Percentiles rank a stretch among this genome's conserved stretches.
Conservation (phyloP, 192 early-diverging fungal genomes). For the Funneliformis mosseae region DNA sequence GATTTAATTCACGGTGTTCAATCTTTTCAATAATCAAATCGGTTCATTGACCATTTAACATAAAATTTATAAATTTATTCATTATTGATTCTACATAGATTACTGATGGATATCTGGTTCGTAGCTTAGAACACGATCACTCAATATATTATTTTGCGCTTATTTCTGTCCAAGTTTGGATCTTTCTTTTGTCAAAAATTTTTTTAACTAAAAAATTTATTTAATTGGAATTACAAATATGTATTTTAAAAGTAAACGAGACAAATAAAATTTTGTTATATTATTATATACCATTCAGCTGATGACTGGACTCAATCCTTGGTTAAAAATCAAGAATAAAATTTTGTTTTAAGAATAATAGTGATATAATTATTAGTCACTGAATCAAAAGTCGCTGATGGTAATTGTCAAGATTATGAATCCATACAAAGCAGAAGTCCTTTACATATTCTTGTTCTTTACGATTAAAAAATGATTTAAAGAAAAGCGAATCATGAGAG, state of each 20-base stretch:
- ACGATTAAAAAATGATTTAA: background rate
- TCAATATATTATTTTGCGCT: too few relatives aligned
- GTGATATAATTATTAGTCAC: conserved; percentile 78
- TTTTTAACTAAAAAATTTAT: conserved; percentile 52
- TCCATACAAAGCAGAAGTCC: conserved; percentile 81
- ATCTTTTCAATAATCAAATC: too few relatives aligned
- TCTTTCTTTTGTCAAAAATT: conserved; percentile 65
- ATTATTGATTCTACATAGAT: background rate
- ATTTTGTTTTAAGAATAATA: conserved; percentile 90
- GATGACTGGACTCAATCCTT: conserved; percentile 80
- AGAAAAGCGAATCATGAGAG: background rate
- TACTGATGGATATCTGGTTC: too few relatives aligned
- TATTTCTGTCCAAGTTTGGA: conserved; percentile 85
- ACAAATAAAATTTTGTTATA: background rate
- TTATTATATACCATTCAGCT: conserved; percentile 56
- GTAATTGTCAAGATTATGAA: conserved; percentile 83
- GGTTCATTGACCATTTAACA: too few relatives aligned
- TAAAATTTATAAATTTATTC: conserved; percentile 28
- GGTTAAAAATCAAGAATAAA: conserved; percentile 78
- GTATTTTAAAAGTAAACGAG: background rate
- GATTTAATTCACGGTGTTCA: too few relatives aligned
- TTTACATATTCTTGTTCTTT: conserved; percentile 81
- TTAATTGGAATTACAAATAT: background rate
- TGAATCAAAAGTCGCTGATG: conserved; percentile 77
- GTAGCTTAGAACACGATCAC: too few relatives aligned